Percentiles rank a stretch among this genome's conserved stretches.
phyloP scores from a whole-genome alignment of 2,329 filamentous ascomycete genomes.

The Colletotrichum tofieldiae region DNA sequence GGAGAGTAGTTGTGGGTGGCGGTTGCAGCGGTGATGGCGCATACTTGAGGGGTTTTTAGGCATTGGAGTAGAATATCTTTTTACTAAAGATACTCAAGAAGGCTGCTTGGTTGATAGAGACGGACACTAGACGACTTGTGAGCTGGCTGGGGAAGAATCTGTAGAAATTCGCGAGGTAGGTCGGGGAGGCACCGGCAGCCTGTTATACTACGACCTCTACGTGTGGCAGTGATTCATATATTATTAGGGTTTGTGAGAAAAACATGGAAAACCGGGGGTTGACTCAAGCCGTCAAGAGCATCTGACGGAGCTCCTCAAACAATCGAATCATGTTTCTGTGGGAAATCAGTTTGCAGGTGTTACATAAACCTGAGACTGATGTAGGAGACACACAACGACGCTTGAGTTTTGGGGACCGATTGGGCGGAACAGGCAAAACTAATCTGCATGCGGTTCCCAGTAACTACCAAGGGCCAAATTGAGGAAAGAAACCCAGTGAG shows the following conservation, averaged over 20 bases:
- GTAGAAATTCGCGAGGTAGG: neutral
- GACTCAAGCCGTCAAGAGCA: neutral
- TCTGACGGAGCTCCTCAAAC: neutral
- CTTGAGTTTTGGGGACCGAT: neutral
- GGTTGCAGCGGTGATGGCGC: conserved; percentile 30
- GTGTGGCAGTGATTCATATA: neutral
- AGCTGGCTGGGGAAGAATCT: neutral
- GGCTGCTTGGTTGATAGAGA: neutral
- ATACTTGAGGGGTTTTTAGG: neutral
- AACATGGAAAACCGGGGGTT: neutral
- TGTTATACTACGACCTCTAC: neutral
- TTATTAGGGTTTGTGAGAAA: neutral
- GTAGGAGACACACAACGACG: neutral
- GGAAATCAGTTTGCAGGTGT: neutral
- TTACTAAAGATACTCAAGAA: too few species aligned
- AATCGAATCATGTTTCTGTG: neutral
- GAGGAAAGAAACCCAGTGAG: neutral
- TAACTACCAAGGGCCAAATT: fast-evolving
- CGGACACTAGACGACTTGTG: neutral
- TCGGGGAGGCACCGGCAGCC: neutral
- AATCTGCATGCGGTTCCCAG: neutral
- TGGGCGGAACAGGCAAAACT: neutral
- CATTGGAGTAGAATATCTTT: neutral
- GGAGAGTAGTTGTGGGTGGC: conserved; percentile 24
- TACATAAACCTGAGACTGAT: neutral